A percentile compares a stretch with the other conserved stretches of the same genome.
These are phyloP conservation scores for Xylaria polymorpha DNA, from an alignment of 2,329 filamentous ascomycete genomes.

Conservation along the genomic window DNA sequence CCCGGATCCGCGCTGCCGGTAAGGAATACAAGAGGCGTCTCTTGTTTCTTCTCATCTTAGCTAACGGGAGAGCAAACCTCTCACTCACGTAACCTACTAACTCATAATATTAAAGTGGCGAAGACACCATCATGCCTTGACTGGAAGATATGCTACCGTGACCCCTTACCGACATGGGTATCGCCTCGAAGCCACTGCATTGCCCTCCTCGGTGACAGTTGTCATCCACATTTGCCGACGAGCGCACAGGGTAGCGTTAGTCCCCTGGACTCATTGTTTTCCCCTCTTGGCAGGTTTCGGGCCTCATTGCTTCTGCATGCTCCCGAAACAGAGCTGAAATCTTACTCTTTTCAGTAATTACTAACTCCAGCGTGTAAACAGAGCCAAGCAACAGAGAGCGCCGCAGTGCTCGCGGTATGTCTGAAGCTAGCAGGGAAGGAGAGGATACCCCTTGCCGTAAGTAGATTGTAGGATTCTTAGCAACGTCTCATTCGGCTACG, in stretches of 20 bases:
- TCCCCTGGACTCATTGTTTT: no score
- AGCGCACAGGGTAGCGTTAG: slow-evolving; percentile 59
- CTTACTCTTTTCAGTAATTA: no score
- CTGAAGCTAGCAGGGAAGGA: slow-evolving; percentile 57
- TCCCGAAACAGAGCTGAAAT: no score
- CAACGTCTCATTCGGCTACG: neutral
- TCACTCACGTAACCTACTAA: neutral
- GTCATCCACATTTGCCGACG: slow-evolving; percentile 65
- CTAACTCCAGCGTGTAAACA: slow-evolving; percentile 37
- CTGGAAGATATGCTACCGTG: slow-evolving; percentile 66
- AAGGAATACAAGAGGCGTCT: slow-evolving; percentile 2
- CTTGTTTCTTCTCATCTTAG: neutral
- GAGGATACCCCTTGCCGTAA: slow-evolving; percentile 54
- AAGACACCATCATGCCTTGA: slow-evolving; percentile 60
- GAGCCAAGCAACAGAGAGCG: slow-evolving; percentile 66
- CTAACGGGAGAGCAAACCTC: neutral
- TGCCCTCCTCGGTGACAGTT: slow-evolving; percentile 64
- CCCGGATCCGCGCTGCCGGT: slow-evolving; percentile 56
- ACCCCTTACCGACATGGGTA: slow-evolving; percentile 64
- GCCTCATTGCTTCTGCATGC: no score
- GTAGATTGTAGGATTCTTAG: slow-evolving; percentile 22
- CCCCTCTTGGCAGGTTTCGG: no score
- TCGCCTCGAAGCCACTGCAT: slow-evolving; percentile 59
- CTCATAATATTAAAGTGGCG: slow-evolving; percentile 47
- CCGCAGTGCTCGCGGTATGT: slow-evolving; percentile 58